Conservation (phyloP, 306 rosid species). For the Citrullus mucosospermus region DNA sequence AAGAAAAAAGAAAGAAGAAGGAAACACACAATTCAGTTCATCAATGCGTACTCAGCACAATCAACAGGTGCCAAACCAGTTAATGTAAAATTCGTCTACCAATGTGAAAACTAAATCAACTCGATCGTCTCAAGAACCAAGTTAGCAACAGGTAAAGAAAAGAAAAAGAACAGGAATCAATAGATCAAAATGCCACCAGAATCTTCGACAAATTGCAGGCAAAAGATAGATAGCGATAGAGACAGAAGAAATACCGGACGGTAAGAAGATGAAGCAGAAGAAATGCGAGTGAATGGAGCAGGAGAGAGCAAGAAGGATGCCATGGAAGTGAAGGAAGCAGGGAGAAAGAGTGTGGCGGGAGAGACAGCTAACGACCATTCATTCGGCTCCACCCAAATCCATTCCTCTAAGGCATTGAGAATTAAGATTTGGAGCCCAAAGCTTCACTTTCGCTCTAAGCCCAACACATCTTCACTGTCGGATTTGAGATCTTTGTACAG, state of each 20-base stretch:
- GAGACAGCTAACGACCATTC: constrained; percentile 24
- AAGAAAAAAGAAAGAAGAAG: no score
- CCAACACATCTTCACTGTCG: background rate
- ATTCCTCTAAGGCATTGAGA: background rate
- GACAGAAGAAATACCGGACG: constrained; percentile 10
- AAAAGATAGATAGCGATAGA: background rate
- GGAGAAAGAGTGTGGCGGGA: constrained; percentile 44
- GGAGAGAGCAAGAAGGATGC: constrained; percentile 23
- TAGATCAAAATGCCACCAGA: background rate
- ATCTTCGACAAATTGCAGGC: background rate
- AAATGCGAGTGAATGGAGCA: constrained; percentile 10
- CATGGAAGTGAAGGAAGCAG: constrained; percentile 16
- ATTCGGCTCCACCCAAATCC: constrained; percentile 12
- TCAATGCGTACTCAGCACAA: background rate
- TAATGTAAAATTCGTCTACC: background rate
- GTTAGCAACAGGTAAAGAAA: background rate
- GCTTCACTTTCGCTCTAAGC: background rate
- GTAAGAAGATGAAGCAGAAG: constrained; percentile 14
- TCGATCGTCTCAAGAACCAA: background rate
- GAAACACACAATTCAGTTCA: background rate
- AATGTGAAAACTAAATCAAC: background rate
- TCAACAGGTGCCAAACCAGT: background rate
- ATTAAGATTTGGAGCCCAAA: background rate
- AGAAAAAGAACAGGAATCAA: background rate
- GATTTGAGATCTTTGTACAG: no score